Evolutionary conservation across 140 eudicot species (phyloP).

Genomic region (Cichorium intybus): DNA sequence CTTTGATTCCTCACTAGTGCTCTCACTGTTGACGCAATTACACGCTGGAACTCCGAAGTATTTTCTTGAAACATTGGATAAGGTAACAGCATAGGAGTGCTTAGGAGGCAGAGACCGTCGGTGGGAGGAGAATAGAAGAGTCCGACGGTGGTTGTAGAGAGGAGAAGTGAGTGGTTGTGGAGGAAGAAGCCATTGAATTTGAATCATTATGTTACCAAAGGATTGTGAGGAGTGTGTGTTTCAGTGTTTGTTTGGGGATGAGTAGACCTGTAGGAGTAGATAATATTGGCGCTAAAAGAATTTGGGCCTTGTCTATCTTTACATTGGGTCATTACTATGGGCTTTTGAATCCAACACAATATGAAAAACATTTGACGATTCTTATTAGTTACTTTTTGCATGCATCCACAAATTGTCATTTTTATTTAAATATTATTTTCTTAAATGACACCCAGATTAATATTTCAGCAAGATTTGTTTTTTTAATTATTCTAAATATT

Average conservation of each 20-base stretch:
- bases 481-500: no score
- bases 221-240: constrained; percentile 6
- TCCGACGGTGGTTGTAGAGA: constrained; percentile 23
- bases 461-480: no score
- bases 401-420: no score
- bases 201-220: constrained; percentile 24
- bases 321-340: background rate
- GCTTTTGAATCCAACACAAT: no score
- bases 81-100: background rate
- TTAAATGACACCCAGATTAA: no score
- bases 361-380: no score
- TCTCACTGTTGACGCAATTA: constrained; percentile 11
- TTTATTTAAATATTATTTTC: no score
- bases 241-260: constrained; percentile 10
- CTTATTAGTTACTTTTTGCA: no score
- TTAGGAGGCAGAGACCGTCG: constrained; percentile 16
- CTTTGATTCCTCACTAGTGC: constrained; percentile 18
- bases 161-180: constrained; percentile 32
- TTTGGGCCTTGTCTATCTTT: background rate
- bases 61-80: background rate
- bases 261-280: background rate
- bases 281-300: constrained; percentile 25
- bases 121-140: constrained; percentile 11
- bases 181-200: constrained; percentile 42
- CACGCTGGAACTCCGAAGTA: constrained; percentile 3